These are phyloP conservation scores for Acaromyces ingoldii DNA, from an alignment of 1,284 basidiomycete species.

Conservation along the genomic window DNA sequence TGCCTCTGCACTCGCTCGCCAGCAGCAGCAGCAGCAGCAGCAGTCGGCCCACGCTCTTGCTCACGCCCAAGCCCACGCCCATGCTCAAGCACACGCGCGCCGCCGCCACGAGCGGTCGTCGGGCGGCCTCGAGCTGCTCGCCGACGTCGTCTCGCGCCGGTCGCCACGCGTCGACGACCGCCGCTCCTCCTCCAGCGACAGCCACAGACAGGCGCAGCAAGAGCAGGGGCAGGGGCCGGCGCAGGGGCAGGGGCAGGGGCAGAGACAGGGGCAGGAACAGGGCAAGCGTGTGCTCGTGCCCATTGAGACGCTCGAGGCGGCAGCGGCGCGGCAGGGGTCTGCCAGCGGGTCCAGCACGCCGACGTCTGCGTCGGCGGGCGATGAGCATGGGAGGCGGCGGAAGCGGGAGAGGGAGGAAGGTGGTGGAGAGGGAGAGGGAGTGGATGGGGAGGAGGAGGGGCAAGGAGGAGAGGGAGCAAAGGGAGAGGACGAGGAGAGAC, in stretches of 20 bases:
- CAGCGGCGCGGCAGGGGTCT: background rate
- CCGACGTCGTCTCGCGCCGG: conserved; percentile 41
- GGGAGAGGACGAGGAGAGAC: background rate
- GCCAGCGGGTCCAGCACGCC: too few relatives aligned
- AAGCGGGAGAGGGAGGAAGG: background rate
- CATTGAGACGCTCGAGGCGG: background rate
- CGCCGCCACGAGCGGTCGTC: too few relatives aligned
- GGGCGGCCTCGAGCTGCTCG: conserved; percentile 45
- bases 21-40: too few relatives aligned
- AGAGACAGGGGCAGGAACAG: conserved; percentile 7
- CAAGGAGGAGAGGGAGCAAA: background rate
- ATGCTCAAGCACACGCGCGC: too few relatives aligned
- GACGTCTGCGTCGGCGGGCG: background rate
- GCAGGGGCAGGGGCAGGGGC: background rate
- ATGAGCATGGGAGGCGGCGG: background rate
- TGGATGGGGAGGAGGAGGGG: conserved; percentile 1
- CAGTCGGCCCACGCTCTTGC: too few relatives aligned
- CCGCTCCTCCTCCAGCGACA: conserved; percentile 4
- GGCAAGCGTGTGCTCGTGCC: background rate
- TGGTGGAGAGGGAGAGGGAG: background rate
- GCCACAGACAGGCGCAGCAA: conserved; percentile 6
- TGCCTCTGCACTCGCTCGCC: too few relatives aligned
- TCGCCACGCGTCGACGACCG: background rate
- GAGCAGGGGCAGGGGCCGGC: background rate
- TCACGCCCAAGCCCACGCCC: too few relatives aligned